Evolutionary conservation across 2,329 filamentous ascomycete genomes (phyloP).

Genomic region (Aschersonia sp.): DNA sequence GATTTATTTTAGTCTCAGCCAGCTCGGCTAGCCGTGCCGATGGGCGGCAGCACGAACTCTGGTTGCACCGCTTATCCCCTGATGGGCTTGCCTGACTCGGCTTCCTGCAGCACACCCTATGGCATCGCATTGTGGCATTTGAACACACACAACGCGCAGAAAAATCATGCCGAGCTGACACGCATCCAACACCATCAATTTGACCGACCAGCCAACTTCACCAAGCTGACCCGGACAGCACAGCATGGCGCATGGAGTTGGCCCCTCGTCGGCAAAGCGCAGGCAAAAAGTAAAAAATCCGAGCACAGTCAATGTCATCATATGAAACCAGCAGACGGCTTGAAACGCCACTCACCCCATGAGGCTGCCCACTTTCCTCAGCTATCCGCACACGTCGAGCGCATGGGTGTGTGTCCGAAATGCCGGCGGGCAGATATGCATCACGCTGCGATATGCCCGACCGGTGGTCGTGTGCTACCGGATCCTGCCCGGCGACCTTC

Average conservation of each 20-base stretch:
- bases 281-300: background rate
- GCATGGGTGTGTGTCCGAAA: background rate
- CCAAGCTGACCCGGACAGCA: too few relatives aligned
- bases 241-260: too few relatives aligned
- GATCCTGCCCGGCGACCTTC: too few relatives aligned
- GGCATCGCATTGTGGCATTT: too few relatives aligned
- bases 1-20: background rate
- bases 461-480: background rate
- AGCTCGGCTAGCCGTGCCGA: constrained; percentile 1
- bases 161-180: too few relatives aligned
- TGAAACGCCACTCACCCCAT: background rate
- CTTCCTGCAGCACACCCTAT: background rate
- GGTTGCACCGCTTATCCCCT: background rate
- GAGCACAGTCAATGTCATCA: background rate
- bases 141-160: too few relatives aligned
- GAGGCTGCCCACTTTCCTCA: background rate
- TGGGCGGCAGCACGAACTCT: background rate
- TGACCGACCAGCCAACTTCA: too few relatives aligned
- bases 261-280: too few relatives aligned
- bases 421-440: background rate
- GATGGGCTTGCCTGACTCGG: background rate
- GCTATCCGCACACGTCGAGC: background rate
- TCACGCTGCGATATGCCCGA: background rate
- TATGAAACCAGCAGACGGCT: background rate
- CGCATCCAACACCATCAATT: too few relatives aligned